These are phyloP conservation scores for Raffaelea arxii DNA, from an alignment of 2,329 filamentous ascomycete genomes.

Conservation along the genomic window DNA sequence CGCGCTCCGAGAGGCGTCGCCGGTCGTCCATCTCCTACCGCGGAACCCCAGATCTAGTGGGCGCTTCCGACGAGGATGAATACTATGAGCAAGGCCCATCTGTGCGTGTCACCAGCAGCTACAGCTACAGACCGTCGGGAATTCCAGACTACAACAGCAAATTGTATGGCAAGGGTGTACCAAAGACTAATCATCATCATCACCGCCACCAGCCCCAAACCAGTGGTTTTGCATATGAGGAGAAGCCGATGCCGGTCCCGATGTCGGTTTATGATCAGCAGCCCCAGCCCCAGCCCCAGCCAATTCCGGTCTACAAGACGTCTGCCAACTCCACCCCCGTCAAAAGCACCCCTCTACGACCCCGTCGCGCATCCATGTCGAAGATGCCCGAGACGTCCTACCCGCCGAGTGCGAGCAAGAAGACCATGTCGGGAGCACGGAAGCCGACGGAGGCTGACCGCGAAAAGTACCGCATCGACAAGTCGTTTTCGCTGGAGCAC, in stretches of 20 bases:
- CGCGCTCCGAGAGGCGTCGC: slow-evolving; percentile 36
- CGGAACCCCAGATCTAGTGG: slow-evolving; percentile 44
- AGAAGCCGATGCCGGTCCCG: slow-evolving; percentile 17
- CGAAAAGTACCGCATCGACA: slow-evolving; percentile 63
- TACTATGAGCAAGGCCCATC: too few species aligned
- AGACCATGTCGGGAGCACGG: slow-evolving; percentile 23
- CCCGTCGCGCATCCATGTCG: slow-evolving; percentile 36
- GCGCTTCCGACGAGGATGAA: slow-evolving; percentile 58
- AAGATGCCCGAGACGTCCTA: slow-evolving; percentile 38
- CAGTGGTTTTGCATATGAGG: too few species aligned
- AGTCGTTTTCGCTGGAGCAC: slow-evolving; percentile 92
- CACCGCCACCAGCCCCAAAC: too few species aligned
- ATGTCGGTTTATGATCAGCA: neutral
- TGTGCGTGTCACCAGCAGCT: neutral
- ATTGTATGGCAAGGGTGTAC: too few species aligned
- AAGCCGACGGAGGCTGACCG: slow-evolving; percentile 52
- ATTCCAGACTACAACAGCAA: neutral
- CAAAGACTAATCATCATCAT: too few species aligned
- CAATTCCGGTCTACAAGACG: slow-evolving; percentile 22
- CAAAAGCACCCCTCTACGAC: slow-evolving; percentile 27
- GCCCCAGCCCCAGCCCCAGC: slow-evolving; percentile 19
- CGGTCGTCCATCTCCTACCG: slow-evolving; percentile 42
- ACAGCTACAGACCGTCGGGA: neutral
- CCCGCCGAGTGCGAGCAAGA: neutral
- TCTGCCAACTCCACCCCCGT: slow-evolving; percentile 32